Percentiles rank a stretch among this genome's conserved stretches.
phyloP scores from a whole-genome alignment of 2,329 filamentous ascomycete genomes.

The Aspergillus novoparasiticus region DNA sequence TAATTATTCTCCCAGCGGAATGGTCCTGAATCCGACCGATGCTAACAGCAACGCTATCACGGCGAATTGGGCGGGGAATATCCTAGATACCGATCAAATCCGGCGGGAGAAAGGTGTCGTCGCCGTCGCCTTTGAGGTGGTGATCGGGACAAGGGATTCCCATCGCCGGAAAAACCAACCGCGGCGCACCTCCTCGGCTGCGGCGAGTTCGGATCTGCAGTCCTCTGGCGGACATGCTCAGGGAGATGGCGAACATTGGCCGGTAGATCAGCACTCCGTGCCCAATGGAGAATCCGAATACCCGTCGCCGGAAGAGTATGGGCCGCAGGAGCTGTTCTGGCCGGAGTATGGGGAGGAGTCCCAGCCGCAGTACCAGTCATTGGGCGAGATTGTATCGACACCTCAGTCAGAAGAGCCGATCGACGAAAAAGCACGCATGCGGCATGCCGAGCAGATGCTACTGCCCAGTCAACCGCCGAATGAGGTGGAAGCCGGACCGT shows the following conservation, averaged over 20 bases:
- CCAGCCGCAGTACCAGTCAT: slow-evolving; percentile 25
- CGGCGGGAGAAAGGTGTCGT: slow-evolving; percentile 91
- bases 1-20: slow-evolving; percentile 47
- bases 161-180: slow-evolving; percentile 53
- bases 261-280: slow-evolving; percentile 24
- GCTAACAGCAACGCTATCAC: slow-evolving; percentile 38
- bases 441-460: slow-evolving; percentile 74
- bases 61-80: slow-evolving; percentile 57
- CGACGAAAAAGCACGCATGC: slow-evolving; percentile 80
- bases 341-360: slow-evolving; percentile 30
- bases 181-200: slow-evolving; percentile 32
- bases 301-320: slow-evolving; percentile 29
- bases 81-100: slow-evolving; percentile 84
- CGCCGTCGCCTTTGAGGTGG: slow-evolving; percentile 78
- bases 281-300: slow-evolving; percentile 24
- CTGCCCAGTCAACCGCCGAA: slow-evolving; percentile 77
- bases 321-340: slow-evolving; percentile 28
- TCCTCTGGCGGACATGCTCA: slow-evolving; percentile 20
- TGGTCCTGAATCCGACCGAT: slow-evolving; percentile 36
- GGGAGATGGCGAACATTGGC: slow-evolving; percentile 33
- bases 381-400: slow-evolving; percentile 36
- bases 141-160: slow-evolving; percentile 84
- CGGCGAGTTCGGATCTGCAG: slow-evolving; percentile 32
- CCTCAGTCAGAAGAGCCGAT: slow-evolving; percentile 63
- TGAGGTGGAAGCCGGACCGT: slow-evolving; percentile 48